Base-by-base conservation (phyloP, 2,329 filamentous ascomycete genomes). In the Aspergillus sp. region DNA sequence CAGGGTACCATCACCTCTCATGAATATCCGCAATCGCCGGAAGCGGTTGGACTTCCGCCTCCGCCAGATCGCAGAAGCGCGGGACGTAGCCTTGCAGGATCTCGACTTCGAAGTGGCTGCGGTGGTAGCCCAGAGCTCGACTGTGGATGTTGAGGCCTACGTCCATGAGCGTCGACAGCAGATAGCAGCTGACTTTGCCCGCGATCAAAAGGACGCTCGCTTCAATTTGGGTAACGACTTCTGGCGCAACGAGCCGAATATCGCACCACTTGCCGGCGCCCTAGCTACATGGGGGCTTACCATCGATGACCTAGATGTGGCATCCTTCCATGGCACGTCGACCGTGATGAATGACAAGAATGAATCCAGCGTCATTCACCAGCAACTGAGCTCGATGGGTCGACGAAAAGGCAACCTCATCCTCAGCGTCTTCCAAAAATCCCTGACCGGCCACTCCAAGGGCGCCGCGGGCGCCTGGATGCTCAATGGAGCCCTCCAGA, bases 271-370 rank as follows among this genome's bases (percentile, higher is more conserved):
- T 15, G 41, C 39, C 28, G 41, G 30, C 10, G 57, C 57, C 5
- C 21, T 59, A 1, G 51, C 57, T 1, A 21, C 19, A 4, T 59
- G 41, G 41, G 39, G 48, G 3, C 49, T 61, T 15, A 23, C 36
- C 10, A 57, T 61, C 41, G 93, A 98, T 72, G 93, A 98, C 71
- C 86, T 98, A 23, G 89, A 85, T 68, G 91, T 97, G 63, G 93
- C 93, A 9, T 97, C 93, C 10, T 97, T 97, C 90, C 93, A 98
- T 81, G 93, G 94, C 70, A 98, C 93, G 39, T 97, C 93, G 0
- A 98, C 93, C 66, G 92, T 94, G 74, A 93, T 93, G 68, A 98
- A 98, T 78, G 93, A 98, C 83, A 97, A 97, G 88, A 98, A 98
- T 80, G 93, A 98, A 78, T 97, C 93, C 13, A 91, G 91, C 38